Conservation (phyloP, 1,284 basidiomycete species). For the Ceratobasidium sp. region DNA sequence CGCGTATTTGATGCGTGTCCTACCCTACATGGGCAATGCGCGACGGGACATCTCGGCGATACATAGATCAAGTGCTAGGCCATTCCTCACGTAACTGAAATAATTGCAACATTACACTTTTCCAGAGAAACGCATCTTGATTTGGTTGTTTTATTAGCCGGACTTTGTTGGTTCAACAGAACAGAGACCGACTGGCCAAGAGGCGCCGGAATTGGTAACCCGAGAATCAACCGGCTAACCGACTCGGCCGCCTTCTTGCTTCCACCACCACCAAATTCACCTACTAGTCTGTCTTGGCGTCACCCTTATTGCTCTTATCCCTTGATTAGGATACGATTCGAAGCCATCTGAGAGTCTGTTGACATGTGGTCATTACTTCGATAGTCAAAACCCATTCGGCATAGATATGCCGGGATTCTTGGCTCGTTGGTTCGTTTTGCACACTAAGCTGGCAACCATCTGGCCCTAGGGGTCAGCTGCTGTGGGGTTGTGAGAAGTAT, state of each 20-base stretch:
- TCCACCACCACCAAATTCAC: constrained; percentile 1
- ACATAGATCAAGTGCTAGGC: not conserved
- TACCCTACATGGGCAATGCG: not conserved
- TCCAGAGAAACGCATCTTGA: not conserved
- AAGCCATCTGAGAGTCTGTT: not conserved
- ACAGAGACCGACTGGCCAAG: not conserved
- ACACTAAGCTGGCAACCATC: constrained; percentile 2
- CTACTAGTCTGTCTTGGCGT: not conserved
- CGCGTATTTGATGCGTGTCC: no score
- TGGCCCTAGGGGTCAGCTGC: not conserved
- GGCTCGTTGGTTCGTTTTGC: not conserved
- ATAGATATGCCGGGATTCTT: not conserved
- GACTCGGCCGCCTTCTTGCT: not conserved
- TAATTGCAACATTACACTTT: not conserved
- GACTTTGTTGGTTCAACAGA: no score
- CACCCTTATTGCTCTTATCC: not conserved
- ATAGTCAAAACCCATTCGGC: not conserved
- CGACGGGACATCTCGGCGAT: not conserved
- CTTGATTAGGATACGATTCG: not conserved
- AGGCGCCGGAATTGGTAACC: constrained; percentile 2
- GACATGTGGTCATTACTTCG: not conserved
- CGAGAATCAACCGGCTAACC: not conserved
- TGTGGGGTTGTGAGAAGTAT: not conserved
- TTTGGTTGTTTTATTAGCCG: no score
- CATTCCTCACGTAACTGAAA: not conserved